These are phyloP conservation scores for Erigeron philadelphicus DNA, from an alignment of 140 eudicot genomes.

Conservation along the genomic window DNA sequence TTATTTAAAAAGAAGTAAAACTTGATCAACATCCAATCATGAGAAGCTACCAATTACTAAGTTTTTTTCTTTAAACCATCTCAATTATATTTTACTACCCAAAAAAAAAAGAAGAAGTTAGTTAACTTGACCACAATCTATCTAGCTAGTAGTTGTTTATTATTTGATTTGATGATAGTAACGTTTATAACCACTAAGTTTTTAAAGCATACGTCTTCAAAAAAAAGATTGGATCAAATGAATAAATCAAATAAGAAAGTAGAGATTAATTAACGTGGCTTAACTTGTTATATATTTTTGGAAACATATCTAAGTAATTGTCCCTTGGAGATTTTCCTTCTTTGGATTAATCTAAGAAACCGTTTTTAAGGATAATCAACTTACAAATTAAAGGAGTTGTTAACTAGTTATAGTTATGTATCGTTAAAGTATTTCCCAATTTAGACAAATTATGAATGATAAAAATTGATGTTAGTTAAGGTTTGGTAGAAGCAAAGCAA, in stretches of 20 bases:
- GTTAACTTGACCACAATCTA: too few species aligned
- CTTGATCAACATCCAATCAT: too few species aligned
- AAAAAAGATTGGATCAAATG: not conserved
- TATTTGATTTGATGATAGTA: not conserved
- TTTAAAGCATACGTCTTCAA: slow-evolving; percentile 2
- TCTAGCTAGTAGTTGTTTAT: too few species aligned
- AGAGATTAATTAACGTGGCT: slow-evolving; percentile 7
- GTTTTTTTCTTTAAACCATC: too few species aligned
- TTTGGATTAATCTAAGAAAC: slow-evolving; percentile 17
- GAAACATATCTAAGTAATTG: slow-evolving; percentile 22
- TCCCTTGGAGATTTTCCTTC: slow-evolving; percentile 27
- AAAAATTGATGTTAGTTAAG: slow-evolving; percentile 10
- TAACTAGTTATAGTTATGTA: slow-evolving; percentile 24
- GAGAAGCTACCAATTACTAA: too few species aligned
- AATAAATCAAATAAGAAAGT: not conserved
- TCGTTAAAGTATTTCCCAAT: slow-evolving; percentile 17
- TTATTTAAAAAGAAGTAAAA: too few species aligned
- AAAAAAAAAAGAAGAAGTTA: too few species aligned
- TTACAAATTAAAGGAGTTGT: slow-evolving; percentile 17
- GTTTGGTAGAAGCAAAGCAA: slow-evolving; percentile 35
- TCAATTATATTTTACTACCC: too few species aligned
- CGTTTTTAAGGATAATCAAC: slow-evolving; percentile 21
- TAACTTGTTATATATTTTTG: slow-evolving; percentile 16
- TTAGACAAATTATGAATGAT: slow-evolving; percentile 17
- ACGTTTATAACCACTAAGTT: not conserved